Base-by-base conservation (phyloP, 2,329 filamentous ascomycete genomes). In the Epichloe gansuensis region DNA sequence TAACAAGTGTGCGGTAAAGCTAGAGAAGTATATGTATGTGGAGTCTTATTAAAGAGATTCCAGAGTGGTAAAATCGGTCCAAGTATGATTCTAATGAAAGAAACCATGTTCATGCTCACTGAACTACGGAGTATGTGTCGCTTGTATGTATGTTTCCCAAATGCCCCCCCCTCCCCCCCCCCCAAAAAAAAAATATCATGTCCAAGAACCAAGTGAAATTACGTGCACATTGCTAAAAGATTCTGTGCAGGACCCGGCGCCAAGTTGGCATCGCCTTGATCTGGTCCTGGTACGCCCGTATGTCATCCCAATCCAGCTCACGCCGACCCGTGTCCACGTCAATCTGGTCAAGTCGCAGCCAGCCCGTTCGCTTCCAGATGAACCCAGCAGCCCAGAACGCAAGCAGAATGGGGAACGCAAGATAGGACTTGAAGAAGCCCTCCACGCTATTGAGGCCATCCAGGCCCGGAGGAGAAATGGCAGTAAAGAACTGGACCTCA, bases 321-420 rank as follows among this genome's bases (percentile, higher is more conserved):
- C 82, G 74, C 40, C 82, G 76, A 55, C 82, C 82, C 31, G 74
- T 75, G 61, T 87, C 82, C 51, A 87, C 74, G 58, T 87, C 82
- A 53, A 87, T 85, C 57, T 85, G 68, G 31, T 71, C 66, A 2
- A 78, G 64, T 25, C 64, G 73, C 51, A 82, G 70, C 78, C 79
- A 85, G 17, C 76, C 75, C 25, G 71, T 65, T 42, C 78, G 71
- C 73, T 87, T 87, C 82, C 82, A 86, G 55, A 78, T 13, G 62
- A 76, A 85, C 6, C 82, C 79, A 45, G 63, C 61, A 44, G 70
- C 47, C 74, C 76, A 81, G 64, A 82, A 81, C 54, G 68, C 49
- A 5, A 78, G 56, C 41, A 80, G 73, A 46, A 80, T 71, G 17
- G 75, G 75, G 0, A 77, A 57, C 11, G 75, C 76, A 13, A 80